Percentiles rank a stretch among this genome's conserved stretches.
phyloP scores from a whole-genome alignment of 345 rosid species.

The Populus davidiana region DNA sequence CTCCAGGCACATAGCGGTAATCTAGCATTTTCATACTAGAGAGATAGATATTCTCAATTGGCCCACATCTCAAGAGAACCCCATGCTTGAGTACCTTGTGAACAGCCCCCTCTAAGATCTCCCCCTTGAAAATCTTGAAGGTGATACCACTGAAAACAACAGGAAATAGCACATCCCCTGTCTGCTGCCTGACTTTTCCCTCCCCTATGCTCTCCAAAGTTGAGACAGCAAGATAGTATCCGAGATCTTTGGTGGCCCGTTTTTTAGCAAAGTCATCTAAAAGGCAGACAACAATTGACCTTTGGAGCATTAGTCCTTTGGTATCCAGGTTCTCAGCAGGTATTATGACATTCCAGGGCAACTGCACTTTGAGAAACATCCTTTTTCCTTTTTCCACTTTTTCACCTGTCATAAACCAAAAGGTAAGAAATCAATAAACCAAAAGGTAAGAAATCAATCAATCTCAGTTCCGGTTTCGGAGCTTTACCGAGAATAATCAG shows the following conservation, averaged over 20 bases:
- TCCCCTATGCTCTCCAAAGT: slow-evolving; percentile 61
- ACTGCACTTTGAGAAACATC: slow-evolving; percentile 71
- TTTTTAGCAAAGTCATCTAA: slow-evolving; percentile 59
- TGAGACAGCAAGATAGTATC: slow-evolving; percentile 62
- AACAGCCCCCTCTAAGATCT: slow-evolving; percentile 63
- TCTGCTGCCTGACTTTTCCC: slow-evolving; percentile 63
- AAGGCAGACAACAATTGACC: slow-evolving; percentile 52
- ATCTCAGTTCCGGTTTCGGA: neutral
- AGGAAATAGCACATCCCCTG: slow-evolving; percentile 79
- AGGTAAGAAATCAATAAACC: neutral
- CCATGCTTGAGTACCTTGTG: slow-evolving; percentile 84
- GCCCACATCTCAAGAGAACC: slow-evolving; percentile 75
- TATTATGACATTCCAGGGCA: slow-evolving; percentile 78
- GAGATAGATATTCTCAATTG: slow-evolving; percentile 53
- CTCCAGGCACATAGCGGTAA: slow-evolving; percentile 59
- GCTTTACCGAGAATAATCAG: neutral
- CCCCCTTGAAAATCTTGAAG: slow-evolving; percentile 80
- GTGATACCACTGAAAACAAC: slow-evolving; percentile 65
- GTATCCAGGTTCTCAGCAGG: slow-evolving; percentile 67
- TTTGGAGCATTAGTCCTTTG: slow-evolving; percentile 66
- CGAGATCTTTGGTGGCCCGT: slow-evolving; percentile 69
- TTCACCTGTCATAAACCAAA: slow-evolving; percentile 13
- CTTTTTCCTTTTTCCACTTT: neutral
- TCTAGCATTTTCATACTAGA: slow-evolving; percentile 60
- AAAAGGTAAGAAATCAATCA: neutral